These are phyloP conservation scores for Capsicum baccatum DNA, from an alignment of 257 asterid species.

Conservation along the genomic window DNA sequence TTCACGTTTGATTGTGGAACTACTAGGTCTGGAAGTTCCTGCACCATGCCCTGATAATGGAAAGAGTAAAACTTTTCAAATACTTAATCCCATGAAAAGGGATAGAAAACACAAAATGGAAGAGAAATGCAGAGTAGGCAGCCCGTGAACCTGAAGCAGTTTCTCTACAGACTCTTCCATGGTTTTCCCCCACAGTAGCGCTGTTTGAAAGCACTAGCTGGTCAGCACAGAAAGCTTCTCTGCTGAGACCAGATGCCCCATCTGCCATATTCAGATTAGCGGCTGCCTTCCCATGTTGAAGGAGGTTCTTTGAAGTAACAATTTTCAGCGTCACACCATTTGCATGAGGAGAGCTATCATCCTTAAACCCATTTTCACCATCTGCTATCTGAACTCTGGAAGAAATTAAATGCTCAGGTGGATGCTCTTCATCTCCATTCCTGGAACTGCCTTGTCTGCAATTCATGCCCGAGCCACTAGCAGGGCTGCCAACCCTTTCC, in stretches of 20 bases:
- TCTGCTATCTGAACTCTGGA: conserved; percentile 39
- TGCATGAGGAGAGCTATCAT: conserved; percentile 41
- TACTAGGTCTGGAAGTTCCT: conserved; percentile 47
- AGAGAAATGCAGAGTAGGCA: conserved; percentile 32
- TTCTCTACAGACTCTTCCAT: conserved; percentile 39
- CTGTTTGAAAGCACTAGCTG: conserved; percentile 43
- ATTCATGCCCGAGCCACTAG: conserved; percentile 43
- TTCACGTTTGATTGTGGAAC: conserved; percentile 41
- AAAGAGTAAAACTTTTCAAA: conserved; percentile 31
- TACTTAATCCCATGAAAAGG: conserved; percentile 32
- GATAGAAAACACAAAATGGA: conserved; percentile 25
- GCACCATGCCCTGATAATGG: conserved; percentile 44
- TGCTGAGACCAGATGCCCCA: conserved; percentile 44
- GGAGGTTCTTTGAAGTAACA: conserved; percentile 37
- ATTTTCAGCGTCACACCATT: conserved; percentile 40
- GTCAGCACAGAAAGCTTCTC: conserved; percentile 48
- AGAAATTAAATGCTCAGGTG: conserved; percentile 47
- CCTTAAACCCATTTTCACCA: conserved; percentile 44
- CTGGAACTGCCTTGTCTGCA: conserved; percentile 40
- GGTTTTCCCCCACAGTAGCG: conserved; percentile 43
- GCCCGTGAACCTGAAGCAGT: conserved; percentile 48
- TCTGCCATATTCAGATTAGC: conserved; percentile 43
- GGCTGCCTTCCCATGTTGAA: conserved; percentile 45
- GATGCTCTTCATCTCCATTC: conserved; percentile 43
- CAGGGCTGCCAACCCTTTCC: conserved; percentile 47